These are phyloP conservation scores for Dorcoceras hygrometricum DNA, from an alignment of 257 asterid genomes.

Conservation along the genomic window DNA sequence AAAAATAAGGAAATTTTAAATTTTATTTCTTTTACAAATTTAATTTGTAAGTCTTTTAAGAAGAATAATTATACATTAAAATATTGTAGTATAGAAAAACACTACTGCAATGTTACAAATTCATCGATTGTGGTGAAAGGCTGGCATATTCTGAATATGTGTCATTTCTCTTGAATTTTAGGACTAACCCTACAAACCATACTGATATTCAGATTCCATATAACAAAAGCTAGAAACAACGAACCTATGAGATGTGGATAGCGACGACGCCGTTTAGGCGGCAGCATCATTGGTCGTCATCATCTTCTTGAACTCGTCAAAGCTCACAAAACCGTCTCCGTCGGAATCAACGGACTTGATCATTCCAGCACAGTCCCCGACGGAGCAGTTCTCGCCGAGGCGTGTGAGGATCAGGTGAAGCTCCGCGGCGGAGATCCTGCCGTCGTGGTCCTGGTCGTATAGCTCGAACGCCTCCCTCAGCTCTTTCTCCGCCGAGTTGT, in stretches of 20 bases:
- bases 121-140: background rate
- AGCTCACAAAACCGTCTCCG: conserved; percentile 75
- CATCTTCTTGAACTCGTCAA: conserved; percentile 75
- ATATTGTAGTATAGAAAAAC: too few species aligned
- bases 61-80: too few species aligned
- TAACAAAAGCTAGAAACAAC: background rate
- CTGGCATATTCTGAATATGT: too few species aligned
- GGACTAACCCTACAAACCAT: too few species aligned
- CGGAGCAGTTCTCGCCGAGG: conserved; percentile 67
- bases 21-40: too few species aligned
- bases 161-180: too few species aligned
- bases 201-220: too few species aligned
- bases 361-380: conserved; percentile 66
- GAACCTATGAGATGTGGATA: background rate
- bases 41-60: too few species aligned
- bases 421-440: conserved; percentile 69
- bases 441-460: conserved; percentile 83
- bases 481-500: conserved; percentile 44
- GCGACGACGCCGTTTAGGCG: conserved; percentile 10
- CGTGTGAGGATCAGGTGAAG: conserved; percentile 70
- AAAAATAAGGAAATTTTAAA: too few species aligned
- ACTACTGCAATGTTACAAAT: too few species aligned
- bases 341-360: conserved; percentile 69
- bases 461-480: conserved; percentile 74
- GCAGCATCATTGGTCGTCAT: conserved; percentile 42